These are phyloP conservation scores for Cladophialophora psammophila DNA, from an alignment of 2,329 filamentous ascomycete genomes.

Conservation along the genomic window DNA sequence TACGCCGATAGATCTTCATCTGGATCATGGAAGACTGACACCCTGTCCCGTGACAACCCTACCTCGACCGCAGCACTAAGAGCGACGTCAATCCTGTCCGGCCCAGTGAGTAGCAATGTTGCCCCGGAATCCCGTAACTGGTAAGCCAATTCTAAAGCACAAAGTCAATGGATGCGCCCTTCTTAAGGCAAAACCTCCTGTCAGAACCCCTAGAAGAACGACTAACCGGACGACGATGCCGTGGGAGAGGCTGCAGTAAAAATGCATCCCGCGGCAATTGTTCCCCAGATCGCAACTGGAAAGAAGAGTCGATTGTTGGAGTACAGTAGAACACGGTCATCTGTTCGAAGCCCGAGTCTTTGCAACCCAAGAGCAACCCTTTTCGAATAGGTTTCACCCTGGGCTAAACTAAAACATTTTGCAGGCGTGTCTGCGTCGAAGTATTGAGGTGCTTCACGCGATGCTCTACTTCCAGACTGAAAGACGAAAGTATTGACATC, in stretches of 20 bases:
- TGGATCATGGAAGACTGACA: constrained; percentile 54
- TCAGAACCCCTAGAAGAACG: neutral
- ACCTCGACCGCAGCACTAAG: neutral
- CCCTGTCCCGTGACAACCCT: constrained; percentile 49
- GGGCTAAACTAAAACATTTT: constrained; percentile 5
- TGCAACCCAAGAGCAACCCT: constrained; percentile 4
- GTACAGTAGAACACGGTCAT: constrained; percentile 29
- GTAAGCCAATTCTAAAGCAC: constrained; percentile 54
- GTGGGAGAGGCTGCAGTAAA: constrained; percentile 59
- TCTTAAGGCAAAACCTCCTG: neutral
- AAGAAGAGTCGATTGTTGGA: constrained; percentile 31
- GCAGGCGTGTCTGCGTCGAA: constrained; percentile 5
- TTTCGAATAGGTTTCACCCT: constrained; percentile 6
- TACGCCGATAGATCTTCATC: constrained; percentile 49
- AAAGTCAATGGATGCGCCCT: neutral
- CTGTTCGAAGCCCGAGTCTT: constrained; percentile 18
- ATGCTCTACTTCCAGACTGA: constrained; percentile 2
- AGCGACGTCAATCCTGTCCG: constrained; percentile 1
- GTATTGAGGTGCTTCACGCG: constrained; percentile 6
- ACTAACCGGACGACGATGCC: constrained; percentile 46
- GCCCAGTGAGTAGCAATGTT: neutral
- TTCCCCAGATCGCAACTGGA: constrained; percentile 48
- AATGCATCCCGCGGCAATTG: constrained; percentile 57
- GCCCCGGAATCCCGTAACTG: constrained; percentile 52
- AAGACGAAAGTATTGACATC: constrained; percentile 12